A percentile compares a stretch with the other conserved stretches of the same genome.
Evolutionary conservation across 768 basidiomycete species (phyloP).

Genomic region (Amyloporia xantha): DNA sequence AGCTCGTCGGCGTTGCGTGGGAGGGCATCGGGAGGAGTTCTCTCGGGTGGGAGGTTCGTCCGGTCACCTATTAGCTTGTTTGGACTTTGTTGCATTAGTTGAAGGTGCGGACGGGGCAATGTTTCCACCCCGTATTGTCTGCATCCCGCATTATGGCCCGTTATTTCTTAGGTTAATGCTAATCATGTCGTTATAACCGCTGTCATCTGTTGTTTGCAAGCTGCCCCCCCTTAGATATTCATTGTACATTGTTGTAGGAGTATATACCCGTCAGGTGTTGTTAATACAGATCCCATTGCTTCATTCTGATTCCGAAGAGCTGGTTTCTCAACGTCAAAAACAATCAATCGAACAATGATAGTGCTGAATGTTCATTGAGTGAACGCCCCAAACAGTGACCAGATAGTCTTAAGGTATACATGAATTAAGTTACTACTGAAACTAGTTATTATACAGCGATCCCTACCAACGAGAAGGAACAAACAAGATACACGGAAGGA

Average conservation of each 20-base stretch:
- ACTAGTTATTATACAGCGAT: too few species aligned
- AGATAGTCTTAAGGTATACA: too few species aligned
- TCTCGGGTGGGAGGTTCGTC: constrained; percentile 33
- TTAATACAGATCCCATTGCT: neutral
- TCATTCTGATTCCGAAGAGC: too few species aligned
- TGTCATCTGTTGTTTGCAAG: neutral
- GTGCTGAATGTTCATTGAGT: too few species aligned
- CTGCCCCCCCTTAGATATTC: constrained; percentile 1
- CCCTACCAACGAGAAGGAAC: too few species aligned
- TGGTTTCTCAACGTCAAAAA: too few species aligned
- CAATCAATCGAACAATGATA: neutral
- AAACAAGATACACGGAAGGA: too few species aligned
- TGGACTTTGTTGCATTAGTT: neutral
- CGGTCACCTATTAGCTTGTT: neutral
- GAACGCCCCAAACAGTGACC: too few species aligned
- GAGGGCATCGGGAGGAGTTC: constrained; percentile 54
- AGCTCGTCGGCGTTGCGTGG: constrained; percentile 50
- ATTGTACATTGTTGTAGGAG: neutral
- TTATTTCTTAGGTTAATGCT: constrained; percentile 5
- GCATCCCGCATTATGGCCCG: neutral
- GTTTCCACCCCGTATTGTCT: neutral
- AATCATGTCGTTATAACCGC: neutral
- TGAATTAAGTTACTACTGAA: too few species aligned
- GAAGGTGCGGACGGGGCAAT: neutral
- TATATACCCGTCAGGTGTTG: neutral